Conservation (phyloP, 1,284 basidiomycete genomes). For the Marasmius oreades region DNA sequence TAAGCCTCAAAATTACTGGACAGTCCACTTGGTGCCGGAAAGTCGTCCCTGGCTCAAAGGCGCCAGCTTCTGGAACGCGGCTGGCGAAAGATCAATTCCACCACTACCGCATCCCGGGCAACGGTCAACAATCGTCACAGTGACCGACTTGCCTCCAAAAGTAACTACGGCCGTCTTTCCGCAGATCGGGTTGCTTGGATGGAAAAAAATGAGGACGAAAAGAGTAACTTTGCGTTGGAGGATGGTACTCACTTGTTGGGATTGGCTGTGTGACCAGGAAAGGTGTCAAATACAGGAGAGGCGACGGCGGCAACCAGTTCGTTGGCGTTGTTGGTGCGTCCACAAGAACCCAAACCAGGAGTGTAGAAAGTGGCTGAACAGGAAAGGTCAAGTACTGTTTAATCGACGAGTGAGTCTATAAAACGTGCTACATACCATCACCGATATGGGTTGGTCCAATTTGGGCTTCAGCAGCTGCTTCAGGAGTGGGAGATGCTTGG, state of each 20-base stretch:
- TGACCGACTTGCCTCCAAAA: conserved; percentile 18
- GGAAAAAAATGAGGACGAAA: not conserved
- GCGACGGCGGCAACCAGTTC: not conserved
- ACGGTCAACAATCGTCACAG: conserved; percentile 23
- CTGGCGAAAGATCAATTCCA: conserved; percentile 25
- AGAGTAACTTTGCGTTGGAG: not conserved
- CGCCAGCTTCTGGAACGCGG: conserved; percentile 21
- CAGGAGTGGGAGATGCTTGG: too few relatives aligned
- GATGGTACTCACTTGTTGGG: not conserved
- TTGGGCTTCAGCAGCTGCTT: too few relatives aligned
- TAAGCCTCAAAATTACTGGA: too few relatives aligned
- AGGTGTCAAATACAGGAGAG: not conserved
- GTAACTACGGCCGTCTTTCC: not conserved
- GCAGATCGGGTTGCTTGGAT: not conserved
- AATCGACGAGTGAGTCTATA: not conserved
- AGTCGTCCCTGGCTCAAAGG: conserved; percentile 15
- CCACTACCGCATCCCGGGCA: conserved; percentile 25
- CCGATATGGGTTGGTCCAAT: not conserved
- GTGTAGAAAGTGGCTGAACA: conserved; percentile 1
- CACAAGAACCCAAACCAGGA: not conserved
- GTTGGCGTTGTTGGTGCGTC: not conserved
- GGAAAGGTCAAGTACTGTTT: not conserved
- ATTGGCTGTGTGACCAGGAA: not conserved
- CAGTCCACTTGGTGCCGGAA: not conserved
- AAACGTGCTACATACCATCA: not conserved